Conservation (phyloP, 805 yeast species). For the Candida piceae region DNA sequence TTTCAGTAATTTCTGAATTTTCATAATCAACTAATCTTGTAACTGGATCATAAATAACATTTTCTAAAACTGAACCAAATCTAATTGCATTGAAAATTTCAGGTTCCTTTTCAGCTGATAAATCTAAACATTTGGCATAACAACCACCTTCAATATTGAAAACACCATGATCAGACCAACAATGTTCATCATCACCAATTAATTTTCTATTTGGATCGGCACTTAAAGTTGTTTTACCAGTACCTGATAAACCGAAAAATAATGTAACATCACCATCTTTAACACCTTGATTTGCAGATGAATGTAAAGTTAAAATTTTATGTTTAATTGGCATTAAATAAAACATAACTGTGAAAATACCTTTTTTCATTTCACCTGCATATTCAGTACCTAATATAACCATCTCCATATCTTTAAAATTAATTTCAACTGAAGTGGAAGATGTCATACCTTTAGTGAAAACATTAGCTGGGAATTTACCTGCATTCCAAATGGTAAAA, state of each 20-base stretch:
- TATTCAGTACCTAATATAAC: constrained; percentile 97
- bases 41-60: constrained; percentile 76
- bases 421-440: constrained; percentile 89
- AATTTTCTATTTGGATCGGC: constrained; percentile 92
- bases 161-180: constrained; percentile 98
- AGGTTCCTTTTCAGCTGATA: constrained; percentile 90
- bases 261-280: constrained; percentile 81
- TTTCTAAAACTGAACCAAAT: constrained; percentile 93
- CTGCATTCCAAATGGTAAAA: constrained; percentile 97
- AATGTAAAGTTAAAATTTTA: constrained; percentile 87
- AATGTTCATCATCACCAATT: constrained; percentile 98
- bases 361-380: constrained; percentile 99
- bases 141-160: constrained; percentile 99
- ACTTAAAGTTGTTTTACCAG: constrained; percentile 95
- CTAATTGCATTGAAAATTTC: constrained; percentile 93
- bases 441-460: constrained; percentile 98
- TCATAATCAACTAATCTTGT: constrained; percentile 83
- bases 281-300: constrained; percentile 89
- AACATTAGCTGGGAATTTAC: constrained; percentile 96
- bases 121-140: constrained; percentile 94
- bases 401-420: constrained; percentile 98
- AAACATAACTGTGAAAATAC: constrained; percentile 98
- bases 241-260: constrained; percentile 95
- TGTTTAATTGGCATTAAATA: constrained; percentile 95
- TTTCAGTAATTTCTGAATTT: constrained; percentile 82